Evolutionary conservation across 176 grass and related monocot species (phyloP), one percentile per base, ranked within the genome.

Genomic region (Hordeum marinum): DNA sequence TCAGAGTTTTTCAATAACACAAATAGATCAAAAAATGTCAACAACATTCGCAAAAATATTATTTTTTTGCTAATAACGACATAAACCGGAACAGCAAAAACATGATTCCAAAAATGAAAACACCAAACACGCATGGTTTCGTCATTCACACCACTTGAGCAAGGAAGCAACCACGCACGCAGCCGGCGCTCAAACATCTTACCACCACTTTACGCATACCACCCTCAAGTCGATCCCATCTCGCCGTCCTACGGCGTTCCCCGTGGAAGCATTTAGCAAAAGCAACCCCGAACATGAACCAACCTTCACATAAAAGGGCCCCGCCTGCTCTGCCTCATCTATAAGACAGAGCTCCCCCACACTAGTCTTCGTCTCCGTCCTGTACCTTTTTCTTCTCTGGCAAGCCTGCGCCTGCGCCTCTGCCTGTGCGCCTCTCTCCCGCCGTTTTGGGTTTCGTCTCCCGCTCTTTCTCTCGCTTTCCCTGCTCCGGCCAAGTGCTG

Each of bases 371-470:
- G 23, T 52, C 34, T 63, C 39, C 68, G 18, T 41, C 35, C 41
- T 70, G 29, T 15, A 23, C 3, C 41, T 20, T 37, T 77, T 70
- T 42, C 24, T 31, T 36, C 21, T 57, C 54, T 39, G 48, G 6
- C 48, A 52, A 52, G 48, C 48, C 48, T 52, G 48, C 18, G 48
- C 48, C 46, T 18, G 15, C 2, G 48, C 48, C 32, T 34, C 3
- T 34, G 48, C 48, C 48, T 52, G 48, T 34, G 68, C 67, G 11
- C 8, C 36, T 29, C 70, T 3, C 66, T 39, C 32, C 26, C 37
- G 63, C 85, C 46, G 64, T 77, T 82, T 71, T 65, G 75, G 75
- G 83, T 87, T 76, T 92, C 61, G 29, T 90, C 90, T 94, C 92
- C 87, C 90, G 90, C 90, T 71, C 82, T 74, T 89, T 89, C 83